Evolutionary conservation across 2,329 filamentous ascomycete species (phyloP).

Genomic region (Fusarium solani-melongenae): DNA sequence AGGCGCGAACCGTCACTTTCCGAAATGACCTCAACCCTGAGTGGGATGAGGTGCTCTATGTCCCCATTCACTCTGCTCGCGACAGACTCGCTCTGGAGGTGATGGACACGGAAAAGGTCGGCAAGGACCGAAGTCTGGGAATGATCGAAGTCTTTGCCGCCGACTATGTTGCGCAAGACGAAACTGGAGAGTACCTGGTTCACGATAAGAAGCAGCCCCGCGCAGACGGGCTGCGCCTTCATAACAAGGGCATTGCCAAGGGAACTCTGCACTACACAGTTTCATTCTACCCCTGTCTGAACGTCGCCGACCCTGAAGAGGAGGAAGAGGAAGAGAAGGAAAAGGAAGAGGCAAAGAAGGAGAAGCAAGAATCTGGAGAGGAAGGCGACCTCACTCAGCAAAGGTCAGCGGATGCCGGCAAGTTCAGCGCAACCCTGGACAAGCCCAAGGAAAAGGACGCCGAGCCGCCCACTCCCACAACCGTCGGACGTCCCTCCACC

Average conservation of each 20-base stretch:
- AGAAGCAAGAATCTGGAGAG: conserved; percentile 31
- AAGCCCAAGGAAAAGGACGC: conserved; percentile 38
- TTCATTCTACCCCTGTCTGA: conserved; percentile 90
- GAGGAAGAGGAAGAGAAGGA: conserved; percentile 70
- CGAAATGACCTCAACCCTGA: conserved; percentile 95
- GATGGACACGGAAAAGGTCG: conserved; percentile 95
- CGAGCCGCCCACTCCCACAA: conserved; percentile 48
- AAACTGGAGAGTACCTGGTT: conserved; percentile 82
- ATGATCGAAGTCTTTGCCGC: conserved; percentile 79
- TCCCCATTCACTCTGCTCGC: conserved; percentile 85
- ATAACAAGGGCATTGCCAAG: conserved; percentile 79
- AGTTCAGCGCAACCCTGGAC: conserved; percentile 54
- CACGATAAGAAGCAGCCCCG: conserved; percentile 79
- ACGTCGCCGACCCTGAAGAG: conserved; percentile 89
- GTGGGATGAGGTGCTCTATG: conserved; percentile 95
- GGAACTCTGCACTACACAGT: conserved; percentile 84
- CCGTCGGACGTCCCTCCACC: conserved; percentile 59
- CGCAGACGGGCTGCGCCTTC: conserved; percentile 76
- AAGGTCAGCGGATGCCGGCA: conserved; percentile 53
- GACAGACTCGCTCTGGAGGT: conserved; percentile 92
- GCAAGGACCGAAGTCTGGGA: conserved; percentile 89
- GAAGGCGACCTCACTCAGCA: conserved; percentile 17
- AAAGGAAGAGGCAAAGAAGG: conserved; percentile 37
- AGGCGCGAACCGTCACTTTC: conserved; percentile 93
- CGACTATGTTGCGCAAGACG: conserved; percentile 83